These are phyloP conservation scores for Iris pallida DNA, from an alignment of 116 monocot genomes.

Conservation along the genomic window DNA sequence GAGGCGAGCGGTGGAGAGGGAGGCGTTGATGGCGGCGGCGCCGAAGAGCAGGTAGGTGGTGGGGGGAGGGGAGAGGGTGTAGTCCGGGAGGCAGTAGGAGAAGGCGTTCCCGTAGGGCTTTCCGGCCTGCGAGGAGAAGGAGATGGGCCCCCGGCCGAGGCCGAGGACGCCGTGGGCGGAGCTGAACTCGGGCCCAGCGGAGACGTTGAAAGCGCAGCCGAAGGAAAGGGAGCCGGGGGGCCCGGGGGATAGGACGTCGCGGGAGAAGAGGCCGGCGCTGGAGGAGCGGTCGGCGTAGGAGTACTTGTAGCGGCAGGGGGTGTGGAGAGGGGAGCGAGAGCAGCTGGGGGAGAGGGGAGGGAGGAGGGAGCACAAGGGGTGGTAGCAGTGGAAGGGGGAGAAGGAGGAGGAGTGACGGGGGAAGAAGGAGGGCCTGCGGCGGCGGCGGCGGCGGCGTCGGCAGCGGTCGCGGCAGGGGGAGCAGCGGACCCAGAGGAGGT, in stretches of 20 bases:
- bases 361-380: constrained; percentile 34
- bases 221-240: too few species aligned
- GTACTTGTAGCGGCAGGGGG: constrained; percentile 51
- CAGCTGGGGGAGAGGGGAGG: constrained; percentile 9
- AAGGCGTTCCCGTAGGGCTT: constrained; percentile 20
- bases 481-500: constrained; percentile 48
- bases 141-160: constrained; percentile 44
- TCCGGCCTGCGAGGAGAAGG: constrained; percentile 34
- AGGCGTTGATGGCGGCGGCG: constrained; percentile 15
- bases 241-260: too few species aligned
- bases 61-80: constrained; percentile 30
- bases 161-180: constrained; percentile 31
- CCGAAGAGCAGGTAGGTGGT: constrained; percentile 43
- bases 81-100: constrained; percentile 55
- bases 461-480: constrained; percentile 19
- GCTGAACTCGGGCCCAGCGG: constrained; percentile 5
- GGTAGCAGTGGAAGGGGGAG: constrained; percentile 33
- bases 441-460: constrained; percentile 16
- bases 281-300: constrained; percentile 36
- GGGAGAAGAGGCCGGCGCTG: constrained; percentile 39
- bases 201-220: constrained; percentile 34
- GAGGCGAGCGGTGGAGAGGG: constrained; percentile 34
- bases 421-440: constrained; percentile 17
- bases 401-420: constrained; percentile 38
- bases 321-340: constrained; percentile 16